A percentile compares a stretch with the other conserved stretches of the same genome.
These are phyloP conservation scores for Mycena chlorophos DNA, from an alignment of 768 basidiomycete genomes.

Conservation along the genomic window DNA sequence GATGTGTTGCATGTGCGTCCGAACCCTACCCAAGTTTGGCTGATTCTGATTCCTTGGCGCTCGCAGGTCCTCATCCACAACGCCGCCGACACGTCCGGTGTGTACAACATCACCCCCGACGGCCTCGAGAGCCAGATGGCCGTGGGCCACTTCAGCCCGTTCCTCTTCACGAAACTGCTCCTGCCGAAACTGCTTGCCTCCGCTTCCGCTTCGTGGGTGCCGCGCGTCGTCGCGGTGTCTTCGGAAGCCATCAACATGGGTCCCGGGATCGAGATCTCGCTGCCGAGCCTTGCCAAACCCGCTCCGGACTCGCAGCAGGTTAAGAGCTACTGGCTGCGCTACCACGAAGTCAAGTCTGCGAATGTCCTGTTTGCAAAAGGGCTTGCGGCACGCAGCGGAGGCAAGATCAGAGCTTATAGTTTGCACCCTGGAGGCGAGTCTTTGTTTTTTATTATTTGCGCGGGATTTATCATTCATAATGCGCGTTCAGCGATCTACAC, in stretches of 20 bases:
- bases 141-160: constrained; percentile 7
- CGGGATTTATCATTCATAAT: not conserved
- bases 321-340: not conserved
- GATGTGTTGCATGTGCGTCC: constrained; percentile 3
- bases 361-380: constrained; percentile 12
- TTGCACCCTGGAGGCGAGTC: constrained; percentile 10
- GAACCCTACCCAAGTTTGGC: not conserved
- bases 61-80: constrained; percentile 10
- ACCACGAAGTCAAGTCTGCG: constrained; percentile 7
- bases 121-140: constrained; percentile 2
- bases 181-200: constrained; percentile 4
- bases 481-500: not conserved
- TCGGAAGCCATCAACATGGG: not conserved
- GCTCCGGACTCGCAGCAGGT: not conserved
- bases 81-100: not conserved
- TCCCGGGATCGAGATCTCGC: not conserved
- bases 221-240: constrained; percentile 4
- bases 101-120: constrained; percentile 1
- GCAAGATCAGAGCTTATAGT: constrained; percentile 3
- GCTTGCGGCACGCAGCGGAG: not conserved
- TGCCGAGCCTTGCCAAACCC: not conserved
- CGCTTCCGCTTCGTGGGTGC: not conserved
- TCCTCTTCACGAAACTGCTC: constrained; percentile 10
- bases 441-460: too few species aligned
- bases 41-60: not conserved